Evolutionary conservation across 1,284 basidiomycete species (phyloP).

Genomic region (Trichosporon faecale): DNA sequence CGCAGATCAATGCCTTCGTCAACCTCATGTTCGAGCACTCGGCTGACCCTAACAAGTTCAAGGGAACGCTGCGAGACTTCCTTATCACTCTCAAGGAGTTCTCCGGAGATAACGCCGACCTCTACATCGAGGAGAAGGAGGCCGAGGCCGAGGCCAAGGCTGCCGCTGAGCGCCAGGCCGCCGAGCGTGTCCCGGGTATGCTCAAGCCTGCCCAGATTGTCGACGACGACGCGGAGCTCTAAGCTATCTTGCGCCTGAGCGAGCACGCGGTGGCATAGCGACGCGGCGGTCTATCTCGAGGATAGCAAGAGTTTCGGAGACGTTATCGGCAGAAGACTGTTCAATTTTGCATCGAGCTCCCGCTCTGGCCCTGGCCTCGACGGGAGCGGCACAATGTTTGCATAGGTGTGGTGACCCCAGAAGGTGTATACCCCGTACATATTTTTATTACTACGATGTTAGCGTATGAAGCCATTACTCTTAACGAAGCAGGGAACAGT

Average conservation of each 20-base stretch:
- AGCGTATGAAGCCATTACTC: slow-evolving; percentile 8
- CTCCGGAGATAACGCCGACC: slow-evolving; percentile 73
- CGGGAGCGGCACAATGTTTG: slow-evolving; percentile 5
- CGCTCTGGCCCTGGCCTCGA: neutral
- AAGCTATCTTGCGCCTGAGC: neutral
- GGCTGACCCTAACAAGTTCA: slow-evolving; percentile 88
- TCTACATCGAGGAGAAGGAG: slow-evolving; percentile 94
- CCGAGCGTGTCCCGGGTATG: slow-evolving; percentile 96
- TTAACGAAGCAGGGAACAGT: neutral
- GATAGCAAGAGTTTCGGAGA: neutral
- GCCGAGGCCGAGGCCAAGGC: slow-evolving; percentile 67
- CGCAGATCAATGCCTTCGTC: slow-evolving; percentile 76
- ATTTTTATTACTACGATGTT: slow-evolving; percentile 8
- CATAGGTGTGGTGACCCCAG: slow-evolving; percentile 8
- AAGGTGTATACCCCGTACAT: slow-evolving; percentile 9
- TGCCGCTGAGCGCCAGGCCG: slow-evolving; percentile 78
- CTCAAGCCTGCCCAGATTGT: slow-evolving; percentile 86
- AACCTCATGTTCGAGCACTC: slow-evolving; percentile 79
- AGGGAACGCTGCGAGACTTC: slow-evolving; percentile 79
- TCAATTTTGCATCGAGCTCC: slow-evolving; percentile 7
- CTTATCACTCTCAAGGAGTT: slow-evolving; percentile 89
- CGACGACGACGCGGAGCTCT: slow-evolving; percentile 63
- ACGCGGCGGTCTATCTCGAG: neutral
- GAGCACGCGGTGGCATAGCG: neutral
- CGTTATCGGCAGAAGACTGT: slow-evolving; percentile 8